Percentiles rank a stretch among this genome's conserved stretches.
phyloP scores from a whole-genome alignment of 225 moss, liverwort and hornwort genomes.

The Ulota crispa region DNA sequence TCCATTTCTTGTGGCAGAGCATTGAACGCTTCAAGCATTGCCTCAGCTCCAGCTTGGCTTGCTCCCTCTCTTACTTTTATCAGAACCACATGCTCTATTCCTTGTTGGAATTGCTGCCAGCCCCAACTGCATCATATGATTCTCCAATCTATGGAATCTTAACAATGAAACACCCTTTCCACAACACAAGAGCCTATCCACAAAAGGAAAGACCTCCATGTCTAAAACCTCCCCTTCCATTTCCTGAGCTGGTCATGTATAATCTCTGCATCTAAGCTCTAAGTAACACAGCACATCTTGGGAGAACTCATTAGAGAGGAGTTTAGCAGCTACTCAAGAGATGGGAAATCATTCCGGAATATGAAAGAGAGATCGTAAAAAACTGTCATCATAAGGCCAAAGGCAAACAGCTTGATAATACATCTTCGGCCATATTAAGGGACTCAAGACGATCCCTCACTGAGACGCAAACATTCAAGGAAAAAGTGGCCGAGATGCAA shows the following conservation, averaged over 20 bases:
- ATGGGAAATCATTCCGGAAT: neutral
- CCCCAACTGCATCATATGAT: constrained; percentile 53
- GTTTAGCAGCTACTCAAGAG: neutral
- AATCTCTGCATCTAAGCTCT: neutral
- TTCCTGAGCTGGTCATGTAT: neutral
- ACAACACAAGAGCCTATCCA: neutral
- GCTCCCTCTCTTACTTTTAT: constrained; percentile 74
- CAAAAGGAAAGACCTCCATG: neutral
- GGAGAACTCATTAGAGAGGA: neutral
- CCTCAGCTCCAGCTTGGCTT: constrained; percentile 54
- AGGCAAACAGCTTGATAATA: neutral
- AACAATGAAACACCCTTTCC: constrained; percentile 20
- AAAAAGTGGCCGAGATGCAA: constrained; percentile 12
- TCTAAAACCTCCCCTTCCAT: neutral
- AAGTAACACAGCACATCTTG: neutral
- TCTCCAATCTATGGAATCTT: constrained; percentile 44
- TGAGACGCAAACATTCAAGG: neutral
- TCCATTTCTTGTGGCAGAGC: constrained; percentile 59
- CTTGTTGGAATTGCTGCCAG: constrained; percentile 84
- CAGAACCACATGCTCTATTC: constrained; percentile 78
- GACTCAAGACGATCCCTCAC: neutral
- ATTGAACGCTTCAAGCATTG: constrained; percentile 62
- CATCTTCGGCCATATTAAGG: neutral
- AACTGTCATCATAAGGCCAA: neutral
- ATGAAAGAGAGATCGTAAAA: neutral